Base-by-base conservation (phyloP, 208 protist genomes). In the Trypanosoma melophagium region DNA sequence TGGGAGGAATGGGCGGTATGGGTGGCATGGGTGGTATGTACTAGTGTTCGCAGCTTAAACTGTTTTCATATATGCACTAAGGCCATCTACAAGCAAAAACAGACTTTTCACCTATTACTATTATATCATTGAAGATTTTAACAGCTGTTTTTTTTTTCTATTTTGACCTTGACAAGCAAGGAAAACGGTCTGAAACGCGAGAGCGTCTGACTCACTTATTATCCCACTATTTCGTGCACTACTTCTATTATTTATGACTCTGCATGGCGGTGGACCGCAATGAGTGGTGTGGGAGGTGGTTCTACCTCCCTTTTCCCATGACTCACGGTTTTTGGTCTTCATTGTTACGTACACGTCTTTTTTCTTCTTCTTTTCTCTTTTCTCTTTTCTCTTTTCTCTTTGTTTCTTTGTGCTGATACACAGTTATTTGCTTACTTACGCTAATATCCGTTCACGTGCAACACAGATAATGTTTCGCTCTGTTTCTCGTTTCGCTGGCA, bases 401-500 rank as follows among this genome's bases (percentile, higher is more conserved):
- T 44, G 12, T 44, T 44, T 14, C 12, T 44, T 14, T 44, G 12
- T 44, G 7, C 40, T 7, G 7, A 14, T 14, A 7, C 12, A 44
- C 12, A 44, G 7, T 44, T 58, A 35, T 40, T 3, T 22, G 5
- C 3, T 58, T 58, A 19, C 5, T 58, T 24, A 14, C 31, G 7
- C n/a, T 22, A 8, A 40, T 58, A 8, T n/a, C 24, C 16, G 13
- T 22, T 58, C 9, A 47, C 42, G 1, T 47, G 3, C 2, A 47
- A 2, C 9, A 47, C 16, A 47, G 1, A 47, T 14, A 47, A 47
- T 47, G 42, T 47, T 47, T 47, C 42, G 42, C 16, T 47, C 42
- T 17, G 42, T 17, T 47, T n/a, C 42, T 98, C 38, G 83, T 97
- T 14, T 97, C 87, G 50, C 97, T 99, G 19, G 94, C 98, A 5